Conservation (phyloP, 1,284 basidiomycete genomes). For the Inonotus obliquus region DNA sequence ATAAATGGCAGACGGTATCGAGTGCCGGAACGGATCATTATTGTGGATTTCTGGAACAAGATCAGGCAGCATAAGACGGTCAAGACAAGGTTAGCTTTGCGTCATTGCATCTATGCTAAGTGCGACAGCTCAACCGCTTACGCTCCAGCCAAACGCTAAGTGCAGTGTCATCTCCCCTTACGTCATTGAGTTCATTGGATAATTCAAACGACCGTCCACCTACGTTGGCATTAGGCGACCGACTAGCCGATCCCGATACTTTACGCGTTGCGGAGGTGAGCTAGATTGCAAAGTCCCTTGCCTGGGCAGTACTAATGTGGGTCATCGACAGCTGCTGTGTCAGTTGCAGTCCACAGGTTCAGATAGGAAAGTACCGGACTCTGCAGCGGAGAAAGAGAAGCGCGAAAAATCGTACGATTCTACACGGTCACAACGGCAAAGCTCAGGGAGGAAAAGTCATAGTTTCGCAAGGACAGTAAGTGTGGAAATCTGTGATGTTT, state of each 20-base stretch:
- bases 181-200: constrained; percentile 69
- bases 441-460: background rate
- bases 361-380: background rate
- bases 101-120: background rate
- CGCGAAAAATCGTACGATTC: constrained; percentile 6
- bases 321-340: background rate
- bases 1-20: constrained; percentile 86
- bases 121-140: background rate
- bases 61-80: constrained; percentile 45
- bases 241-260: constrained; percentile 29
- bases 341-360: background rate
- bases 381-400: background rate
- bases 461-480: background rate
- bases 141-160: constrained; percentile 34
- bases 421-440: background rate
- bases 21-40: constrained; percentile 90
- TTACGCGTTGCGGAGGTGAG: constrained; percentile 42
- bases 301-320: background rate
- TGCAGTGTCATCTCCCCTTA: constrained; percentile 64
- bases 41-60: constrained; percentile 95
- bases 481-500: background rate
- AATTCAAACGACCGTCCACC: constrained; percentile 44
- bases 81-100: constrained; percentile 37
- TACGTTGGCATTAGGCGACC: constrained; percentile 8
- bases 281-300: background rate